Percentiles rank a stretch among this genome's conserved stretches.
Conservation (phyloP, 768 basidiomycete species). For the Filobasidium floriforme region DNA sequence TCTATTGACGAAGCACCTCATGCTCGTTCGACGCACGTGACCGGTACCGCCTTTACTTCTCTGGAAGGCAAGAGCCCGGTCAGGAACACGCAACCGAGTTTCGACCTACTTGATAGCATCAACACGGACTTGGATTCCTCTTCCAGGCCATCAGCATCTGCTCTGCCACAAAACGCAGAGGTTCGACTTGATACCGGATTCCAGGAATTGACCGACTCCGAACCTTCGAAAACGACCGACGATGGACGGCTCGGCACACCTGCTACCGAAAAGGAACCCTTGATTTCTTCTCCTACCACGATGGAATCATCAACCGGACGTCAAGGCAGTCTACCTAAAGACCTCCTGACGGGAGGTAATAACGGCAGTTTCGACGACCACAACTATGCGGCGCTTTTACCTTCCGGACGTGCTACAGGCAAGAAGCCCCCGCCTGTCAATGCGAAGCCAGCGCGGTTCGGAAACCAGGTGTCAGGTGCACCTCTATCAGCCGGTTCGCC, state of each 20-base stretch:
- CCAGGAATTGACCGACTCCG: no score
- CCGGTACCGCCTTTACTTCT: conserved; percentile 40
- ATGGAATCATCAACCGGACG: background rate
- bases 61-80: background rate
- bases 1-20: conserved; percentile 24
- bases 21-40: conserved; percentile 42
- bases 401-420: background rate
- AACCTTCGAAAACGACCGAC: no score
- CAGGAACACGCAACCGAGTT: background rate
- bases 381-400: conserved; percentile 15
- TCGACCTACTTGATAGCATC: conserved; percentile 2
- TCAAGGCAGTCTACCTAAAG: conserved; percentile 19
- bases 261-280: background rate
- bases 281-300: background rate
- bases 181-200: no score
- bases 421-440: conserved; percentile 12
- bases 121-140: background rate
- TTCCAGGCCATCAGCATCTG: background rate
- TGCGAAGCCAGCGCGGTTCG: conserved; percentile 10
- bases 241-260: no score
- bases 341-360: conserved; percentile 28
- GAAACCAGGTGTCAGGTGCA: background rate
- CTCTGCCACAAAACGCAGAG: no score
- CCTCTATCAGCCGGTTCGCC: background rate
- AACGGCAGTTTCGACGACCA: conserved; percentile 14